phyloP scores from a whole-genome alignment of 805 yeast genomes.

The Candida maesae region DNA sequence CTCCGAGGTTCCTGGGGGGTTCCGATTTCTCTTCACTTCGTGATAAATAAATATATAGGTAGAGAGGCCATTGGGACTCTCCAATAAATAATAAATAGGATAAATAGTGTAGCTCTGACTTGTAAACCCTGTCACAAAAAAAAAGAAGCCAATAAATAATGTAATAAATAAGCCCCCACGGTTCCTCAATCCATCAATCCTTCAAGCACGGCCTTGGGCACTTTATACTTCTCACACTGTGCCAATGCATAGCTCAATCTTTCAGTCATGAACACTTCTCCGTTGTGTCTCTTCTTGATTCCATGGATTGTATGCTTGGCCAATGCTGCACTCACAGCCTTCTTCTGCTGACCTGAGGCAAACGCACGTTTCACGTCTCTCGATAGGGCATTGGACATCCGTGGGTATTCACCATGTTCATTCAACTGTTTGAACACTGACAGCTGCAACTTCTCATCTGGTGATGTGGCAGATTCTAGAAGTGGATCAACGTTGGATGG shows the following conservation, averaged over 20 bases:
- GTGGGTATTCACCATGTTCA: neutral
- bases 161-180: conserved; percentile 1
- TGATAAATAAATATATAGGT: too few species aligned
- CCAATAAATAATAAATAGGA: neutral
- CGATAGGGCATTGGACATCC: conserved; percentile 6
- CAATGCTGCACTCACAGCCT: conserved; percentile 3
- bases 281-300: conserved; percentile 5
- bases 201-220: conserved; percentile 8
- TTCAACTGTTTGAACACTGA: conserved; percentile 6
- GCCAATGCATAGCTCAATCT: conserved; percentile 13
- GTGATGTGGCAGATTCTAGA: neutral
- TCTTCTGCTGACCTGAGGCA: conserved; percentile 3
- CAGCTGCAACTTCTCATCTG: conserved; percentile 5
- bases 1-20: too few species aligned
- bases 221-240: conserved; percentile 10
- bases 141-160: neutral
- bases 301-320: conserved; percentile 10
- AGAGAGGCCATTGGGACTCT: too few species aligned
- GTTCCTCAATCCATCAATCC: conserved; percentile 7
- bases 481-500: conserved; percentile 2
- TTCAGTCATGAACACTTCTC: conserved; percentile 6
- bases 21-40: too few species aligned
- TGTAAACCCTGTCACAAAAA: too few species aligned
- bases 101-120: too few species aligned
- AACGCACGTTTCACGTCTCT: conserved; percentile 3